Evolutionary conservation across 2,329 filamentous ascomycete species (phyloP), one percentile per base, ranked within the genome.

Genomic region (Aspergillus sp.): DNA sequence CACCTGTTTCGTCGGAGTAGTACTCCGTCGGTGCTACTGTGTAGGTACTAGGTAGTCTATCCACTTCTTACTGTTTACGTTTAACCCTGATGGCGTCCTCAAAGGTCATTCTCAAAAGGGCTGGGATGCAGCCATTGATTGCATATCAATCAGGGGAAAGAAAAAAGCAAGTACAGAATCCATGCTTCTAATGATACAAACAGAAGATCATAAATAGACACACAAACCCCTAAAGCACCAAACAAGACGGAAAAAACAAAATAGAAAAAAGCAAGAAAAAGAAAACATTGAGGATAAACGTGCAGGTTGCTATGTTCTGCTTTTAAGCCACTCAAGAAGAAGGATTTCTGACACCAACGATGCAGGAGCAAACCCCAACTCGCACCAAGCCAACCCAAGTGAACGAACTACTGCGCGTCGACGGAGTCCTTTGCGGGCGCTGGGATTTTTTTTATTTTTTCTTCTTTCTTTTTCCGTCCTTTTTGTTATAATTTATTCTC

Each of bases 341-440:
- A 32, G 45, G 53, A 49, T 55, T 49, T 16, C 53, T 24, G 22
- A 49, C 55, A 20, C 50, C 29, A 32, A 32, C 31, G 11, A 52
- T 29, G 55, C 55, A 57, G 55, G 55, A 57, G 42, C 42, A 55
- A 42, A 24, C 5, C 24, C 24, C 24, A 24, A 24, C 24, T 24
- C 24, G 24, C 24, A 24, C 24, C 24, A 24, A 24, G 24, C 24
- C 24, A 24, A 4, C 53, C 53, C 55, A 53, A 52, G 47, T 59
- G 55, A 46, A 36, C 52, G 36, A 63, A 57, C 62, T 66, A 63
- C 64, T 66, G 64, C 62, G 61, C 61, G 64, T 66, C 18, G 11
- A 47, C 45, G 45, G 45, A 24, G 45, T 22, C 45, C 18, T 11
- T 47, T 47, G 36, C 45, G 45, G 18, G 6, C 18, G 18, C 45